Percentiles rank a stretch among this genome's conserved stretches.
Evolutionary conservation across 768 basidiomycete genomes (phyloP).

Genomic region (Gymnopilus junonius): DNA sequence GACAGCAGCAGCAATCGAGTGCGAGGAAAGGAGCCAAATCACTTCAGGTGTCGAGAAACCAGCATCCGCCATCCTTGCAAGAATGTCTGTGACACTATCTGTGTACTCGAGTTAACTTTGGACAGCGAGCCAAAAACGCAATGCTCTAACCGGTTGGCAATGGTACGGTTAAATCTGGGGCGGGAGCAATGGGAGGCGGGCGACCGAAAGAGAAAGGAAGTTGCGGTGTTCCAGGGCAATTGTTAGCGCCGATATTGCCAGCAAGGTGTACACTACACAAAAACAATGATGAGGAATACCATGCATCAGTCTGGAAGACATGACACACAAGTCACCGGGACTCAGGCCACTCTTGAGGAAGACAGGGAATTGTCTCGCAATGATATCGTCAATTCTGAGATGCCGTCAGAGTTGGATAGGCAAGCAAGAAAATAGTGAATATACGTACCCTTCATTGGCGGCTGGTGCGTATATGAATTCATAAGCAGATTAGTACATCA

Average conservation of each 20-base stretch:
- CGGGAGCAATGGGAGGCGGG: not conserved
- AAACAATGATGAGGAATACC: no score
- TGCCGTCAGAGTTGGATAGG: not conserved
- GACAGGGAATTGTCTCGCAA: slow-evolving; percentile 13
- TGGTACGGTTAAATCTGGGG: not conserved
- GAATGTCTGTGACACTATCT: slow-evolving; percentile 8
- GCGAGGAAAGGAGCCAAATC: not conserved
- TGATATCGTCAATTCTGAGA: slow-evolving; percentile 20
- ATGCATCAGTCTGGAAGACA: not conserved
- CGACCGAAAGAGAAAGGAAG: slow-evolving; percentile 1
- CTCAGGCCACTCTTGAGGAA: slow-evolving; percentile 15
- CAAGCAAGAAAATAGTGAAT: not conserved
- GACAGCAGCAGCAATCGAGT: slow-evolving; percentile 6
- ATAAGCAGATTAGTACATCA: not conserved
- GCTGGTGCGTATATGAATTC: slow-evolving; percentile 5
- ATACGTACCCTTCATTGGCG: slow-evolving; percentile 19
- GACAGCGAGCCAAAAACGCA: not conserved
- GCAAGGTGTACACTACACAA: not conserved
- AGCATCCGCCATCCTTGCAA: slow-evolving; percentile 1
- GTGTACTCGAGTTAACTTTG: not conserved
- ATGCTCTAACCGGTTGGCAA: not conserved
- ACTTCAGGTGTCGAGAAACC: not conserved
- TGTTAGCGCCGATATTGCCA: not conserved
- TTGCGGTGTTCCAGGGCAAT: not conserved
- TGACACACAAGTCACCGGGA: slow-evolving; percentile 8